Conservation (phyloP, 495 filamentous ascomycete species). For the Baudoinia panamericana region DNA sequence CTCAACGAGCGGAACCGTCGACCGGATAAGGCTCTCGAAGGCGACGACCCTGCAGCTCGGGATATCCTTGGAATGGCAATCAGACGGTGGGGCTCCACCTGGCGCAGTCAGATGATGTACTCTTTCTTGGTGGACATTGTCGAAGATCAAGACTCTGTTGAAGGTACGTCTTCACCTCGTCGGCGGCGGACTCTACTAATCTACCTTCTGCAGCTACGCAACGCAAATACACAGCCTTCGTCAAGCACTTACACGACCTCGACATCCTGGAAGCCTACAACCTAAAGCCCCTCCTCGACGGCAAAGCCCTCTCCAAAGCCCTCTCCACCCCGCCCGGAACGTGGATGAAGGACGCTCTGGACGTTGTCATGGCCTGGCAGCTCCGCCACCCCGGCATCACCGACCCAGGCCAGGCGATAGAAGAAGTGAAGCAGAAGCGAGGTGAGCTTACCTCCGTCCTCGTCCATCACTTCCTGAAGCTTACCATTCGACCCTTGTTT, state of each 20-base stretch:
- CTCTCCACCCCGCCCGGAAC: constrained; percentile 52
- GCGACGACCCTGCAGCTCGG: constrained; percentile 29
- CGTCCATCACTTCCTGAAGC: constrained; percentile 28
- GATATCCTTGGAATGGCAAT: constrained; percentile 61
- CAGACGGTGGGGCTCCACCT: constrained; percentile 57
- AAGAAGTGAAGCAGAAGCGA: constrained; percentile 40
- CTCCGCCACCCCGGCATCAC: constrained; percentile 56
- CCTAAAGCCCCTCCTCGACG: constrained; percentile 38
- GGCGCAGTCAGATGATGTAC: constrained; percentile 62
- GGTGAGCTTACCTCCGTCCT: constrained; percentile 32
- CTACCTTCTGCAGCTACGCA: constrained; percentile 26
- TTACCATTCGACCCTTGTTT: constrained; percentile 34
- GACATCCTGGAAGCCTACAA: constrained; percentile 33
- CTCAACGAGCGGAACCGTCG: constrained; percentile 25
- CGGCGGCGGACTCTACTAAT: not conserved
- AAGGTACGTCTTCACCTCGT: constrained; percentile 6
- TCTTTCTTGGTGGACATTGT: constrained; percentile 34
- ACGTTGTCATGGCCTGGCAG: constrained; percentile 71
- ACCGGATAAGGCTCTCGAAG: constrained; percentile 13
- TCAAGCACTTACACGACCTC: constrained; percentile 38
- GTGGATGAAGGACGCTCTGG: constrained; percentile 66
- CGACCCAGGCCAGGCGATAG: constrained; percentile 49
- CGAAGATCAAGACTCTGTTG: constrained; percentile 3
- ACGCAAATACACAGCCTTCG: constrained; percentile 40
- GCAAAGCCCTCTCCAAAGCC: constrained; percentile 42